Conservation (phyloP, 169 alveolate genomes). For the Eimeria necatrix region DNA sequence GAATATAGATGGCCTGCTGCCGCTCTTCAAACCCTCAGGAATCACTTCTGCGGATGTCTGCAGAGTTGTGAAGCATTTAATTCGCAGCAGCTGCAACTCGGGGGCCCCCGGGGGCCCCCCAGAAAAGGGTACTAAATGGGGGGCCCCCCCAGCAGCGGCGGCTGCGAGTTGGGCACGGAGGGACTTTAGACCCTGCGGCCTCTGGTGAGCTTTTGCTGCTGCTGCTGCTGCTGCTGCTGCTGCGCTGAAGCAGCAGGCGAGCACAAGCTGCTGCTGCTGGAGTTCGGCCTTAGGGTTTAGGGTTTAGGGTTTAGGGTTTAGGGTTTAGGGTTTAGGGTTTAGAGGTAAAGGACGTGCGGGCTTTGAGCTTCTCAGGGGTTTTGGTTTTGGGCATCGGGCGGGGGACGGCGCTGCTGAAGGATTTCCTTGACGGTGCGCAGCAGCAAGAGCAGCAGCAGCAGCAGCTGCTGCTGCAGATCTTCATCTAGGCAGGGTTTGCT, state of each 20-base stretch:
- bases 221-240: too few relatives aligned
- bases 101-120: background rate
- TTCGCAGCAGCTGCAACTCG: background rate
- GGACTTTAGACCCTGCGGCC: constrained; percentile 77
- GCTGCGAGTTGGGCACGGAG: constrained; percentile 75
- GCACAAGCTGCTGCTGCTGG: too few relatives aligned
- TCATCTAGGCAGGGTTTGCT: too few relatives aligned
- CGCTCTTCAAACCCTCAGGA: background rate
- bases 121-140: background rate
- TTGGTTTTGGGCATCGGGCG: constrained; percentile 57
- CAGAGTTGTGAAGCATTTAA: background rate
- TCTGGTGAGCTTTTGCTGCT: constrained; percentile 18
- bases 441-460: background rate
- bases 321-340: too few relatives aligned
- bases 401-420: constrained; percentile 37
- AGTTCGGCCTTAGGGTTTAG: too few relatives aligned
- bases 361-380: constrained; percentile 37
- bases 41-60: too few relatives aligned
- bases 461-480: background rate
- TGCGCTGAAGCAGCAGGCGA: too few relatives aligned
- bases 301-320: too few relatives aligned
- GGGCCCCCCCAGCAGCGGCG: constrained; percentile 9
- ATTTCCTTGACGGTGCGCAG: constrained; percentile 36
- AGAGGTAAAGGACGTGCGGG: background rate
- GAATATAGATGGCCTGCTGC: constrained; percentile 17